phyloP scores from a whole-genome alignment of 2,329 filamentous ascomycete genomes.

The Fusarium coffeatum region DNA sequence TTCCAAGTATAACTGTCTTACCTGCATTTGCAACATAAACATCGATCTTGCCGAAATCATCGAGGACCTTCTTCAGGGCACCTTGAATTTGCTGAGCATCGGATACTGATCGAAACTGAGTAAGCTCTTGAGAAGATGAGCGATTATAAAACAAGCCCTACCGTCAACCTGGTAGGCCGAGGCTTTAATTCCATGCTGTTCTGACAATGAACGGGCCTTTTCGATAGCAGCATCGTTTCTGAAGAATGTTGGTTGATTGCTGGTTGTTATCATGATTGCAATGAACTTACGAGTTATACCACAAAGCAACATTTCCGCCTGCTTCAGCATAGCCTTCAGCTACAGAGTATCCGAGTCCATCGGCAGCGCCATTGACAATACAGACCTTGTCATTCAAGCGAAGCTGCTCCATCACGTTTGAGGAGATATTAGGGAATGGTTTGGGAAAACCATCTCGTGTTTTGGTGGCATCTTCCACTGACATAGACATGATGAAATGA shows the following conservation, averaged over 20 bases:
- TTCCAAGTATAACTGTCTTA: conserved; percentile 44
- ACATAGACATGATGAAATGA: conserved; percentile 46
- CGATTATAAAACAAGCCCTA: conserved; percentile 20
- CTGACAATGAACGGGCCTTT: conserved; percentile 51
- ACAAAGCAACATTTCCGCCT: conserved; percentile 53
- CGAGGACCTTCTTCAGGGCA: conserved; percentile 29
- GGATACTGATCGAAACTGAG: conserved; percentile 50
- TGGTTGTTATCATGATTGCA: fast-evolving
- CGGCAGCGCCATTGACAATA: conserved; percentile 58
- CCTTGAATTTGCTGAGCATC: conserved; percentile 48
- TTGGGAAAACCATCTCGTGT: conserved; percentile 43
- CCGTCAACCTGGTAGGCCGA: conserved; percentile 58
- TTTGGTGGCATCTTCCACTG: conserved; percentile 36
- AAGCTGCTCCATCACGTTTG: conserved; percentile 60
- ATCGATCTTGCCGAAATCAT: conserved; percentile 44
- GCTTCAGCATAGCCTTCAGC: conserved; percentile 61
- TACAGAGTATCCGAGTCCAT: conserved; percentile 59
- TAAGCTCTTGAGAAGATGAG: background rate
- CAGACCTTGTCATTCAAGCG: conserved; percentile 56
- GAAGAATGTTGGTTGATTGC: background rate
- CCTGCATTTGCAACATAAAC: conserved; percentile 45
- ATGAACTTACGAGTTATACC: conserved; percentile 48
- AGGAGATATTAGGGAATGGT: conserved; percentile 41
- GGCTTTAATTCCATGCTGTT: conserved; percentile 52
- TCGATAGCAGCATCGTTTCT: conserved; percentile 52